Base-by-base conservation (phyloP, 192 early-diverging fungal species). In the Backusella westeae region DNA sequence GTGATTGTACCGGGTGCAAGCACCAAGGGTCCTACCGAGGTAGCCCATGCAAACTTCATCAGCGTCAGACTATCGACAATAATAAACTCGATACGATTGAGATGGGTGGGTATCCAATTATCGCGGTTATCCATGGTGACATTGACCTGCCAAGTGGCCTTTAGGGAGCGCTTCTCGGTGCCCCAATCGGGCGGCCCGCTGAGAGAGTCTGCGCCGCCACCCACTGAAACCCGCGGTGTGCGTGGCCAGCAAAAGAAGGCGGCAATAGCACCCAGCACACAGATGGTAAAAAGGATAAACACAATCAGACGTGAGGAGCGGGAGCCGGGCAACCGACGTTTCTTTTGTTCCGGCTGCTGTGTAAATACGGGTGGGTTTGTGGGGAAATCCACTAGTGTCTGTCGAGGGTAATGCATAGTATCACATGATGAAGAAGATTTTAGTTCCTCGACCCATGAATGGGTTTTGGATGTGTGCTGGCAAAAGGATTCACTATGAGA, bases 221-320 rank as follows among this genome's bases (percentile, higher is more conserved):
- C 77, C 17, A 78, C 29, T 5, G 67, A 49, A 14, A 78, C 67
- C 6, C 34, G 52, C 6, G 77, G 77, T 34, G 67, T 68, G 26
- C 77, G 72, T 42, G 77, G 77, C 77, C 77, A 78, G 12, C 77
- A 74, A 39, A 78, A 74, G 36, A 69, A 78, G 29, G 74, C 65
- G 2, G 74, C 65, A 34, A 75, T 69, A 0, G 74, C 63, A 0
- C 74, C 74, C 8, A 75, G 7, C 1, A 68, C 65, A 23, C 39
- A 68, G 9, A 75, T 12, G 10, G 67, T 67, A 38, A 75, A 75
- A 4, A 65, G 12, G 7, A 36, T 36, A 44, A 75, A 66, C 0
- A 75, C 74, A 53, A 56, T 38, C 19, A 68, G 4, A n/a, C 74
- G 65, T 1, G 74, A 74, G 9, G 56, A 46, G 1, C 53, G 14